phyloP scores from a whole-genome alignment of 2,329 filamentous ascomycete genomes.

The Penicillium capsulatum region DNA sequence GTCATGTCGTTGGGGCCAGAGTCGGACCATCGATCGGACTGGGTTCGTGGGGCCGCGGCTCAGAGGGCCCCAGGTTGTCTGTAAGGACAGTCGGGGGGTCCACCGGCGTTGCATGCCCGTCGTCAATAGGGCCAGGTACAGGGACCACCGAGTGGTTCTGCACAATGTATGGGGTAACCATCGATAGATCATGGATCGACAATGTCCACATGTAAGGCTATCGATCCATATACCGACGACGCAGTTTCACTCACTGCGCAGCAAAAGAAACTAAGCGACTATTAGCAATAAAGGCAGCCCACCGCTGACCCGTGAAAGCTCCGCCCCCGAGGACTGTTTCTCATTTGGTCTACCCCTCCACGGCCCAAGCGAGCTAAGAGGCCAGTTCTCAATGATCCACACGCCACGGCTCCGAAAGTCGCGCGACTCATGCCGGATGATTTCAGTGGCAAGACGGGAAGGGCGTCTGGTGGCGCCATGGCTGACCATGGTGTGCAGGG shows the following conservation, averaged over 20 bases:
- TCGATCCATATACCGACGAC: too few relatives aligned
- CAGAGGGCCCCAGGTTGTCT: too few relatives aligned
- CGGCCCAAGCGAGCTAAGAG: slow-evolving; percentile 4
- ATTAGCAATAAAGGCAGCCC: too few relatives aligned
- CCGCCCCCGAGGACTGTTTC: neutral
- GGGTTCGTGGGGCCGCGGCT: too few relatives aligned
- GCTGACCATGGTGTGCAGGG: slow-evolving; percentile 1
- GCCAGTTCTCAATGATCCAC: slow-evolving; percentile 13
- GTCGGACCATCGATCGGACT: too few relatives aligned
- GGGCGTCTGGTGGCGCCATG: slow-evolving; percentile 11
- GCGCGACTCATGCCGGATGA: slow-evolving; percentile 11
- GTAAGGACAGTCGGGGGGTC: too few relatives aligned
- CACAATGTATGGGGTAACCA: neutral
- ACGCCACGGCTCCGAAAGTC: slow-evolving; percentile 13
- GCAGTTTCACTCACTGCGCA: too few relatives aligned
- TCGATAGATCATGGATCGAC: slow-evolving; percentile 2
- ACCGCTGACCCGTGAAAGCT: too few relatives aligned
- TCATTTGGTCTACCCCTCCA: neutral
- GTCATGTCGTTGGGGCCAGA: too few relatives aligned
- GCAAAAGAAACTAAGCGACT: too few relatives aligned
- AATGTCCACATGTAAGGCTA: neutral
- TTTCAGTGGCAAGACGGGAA: slow-evolving; percentile 19
- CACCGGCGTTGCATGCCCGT: too few relatives aligned
- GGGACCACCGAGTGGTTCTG: slow-evolving; percentile 1
- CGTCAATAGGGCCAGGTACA: neutral